phyloP scores from a whole-genome alignment of 306 rosid genomes.

The Delonix regia region DNA sequence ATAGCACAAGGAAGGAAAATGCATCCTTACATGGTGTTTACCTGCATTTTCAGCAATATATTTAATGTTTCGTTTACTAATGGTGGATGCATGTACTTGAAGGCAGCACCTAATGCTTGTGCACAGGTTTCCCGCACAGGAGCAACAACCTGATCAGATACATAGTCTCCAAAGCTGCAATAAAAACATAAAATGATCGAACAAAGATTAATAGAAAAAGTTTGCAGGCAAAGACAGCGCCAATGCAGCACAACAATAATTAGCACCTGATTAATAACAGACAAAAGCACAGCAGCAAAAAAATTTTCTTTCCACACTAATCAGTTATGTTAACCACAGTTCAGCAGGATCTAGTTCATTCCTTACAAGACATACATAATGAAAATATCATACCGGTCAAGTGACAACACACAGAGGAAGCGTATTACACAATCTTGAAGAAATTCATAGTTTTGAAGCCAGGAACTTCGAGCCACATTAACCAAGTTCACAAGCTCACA shows the following conservation, averaged over 20 bases:
- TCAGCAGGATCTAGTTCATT: constrained; percentile 10
- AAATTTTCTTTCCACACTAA: too few relatives aligned
- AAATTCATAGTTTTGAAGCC: constrained; percentile 86
- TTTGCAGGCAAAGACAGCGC: constrained; percentile 7
- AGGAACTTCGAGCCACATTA: constrained; percentile 82
- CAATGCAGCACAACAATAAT: constrained; percentile 7
- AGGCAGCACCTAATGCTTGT: constrained; percentile 91
- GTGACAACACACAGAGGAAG: constrained; percentile 82
- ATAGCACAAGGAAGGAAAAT: constrained; percentile 18
- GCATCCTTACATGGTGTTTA: constrained; percentile 51
- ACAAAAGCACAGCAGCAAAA: constrained; percentile 5
- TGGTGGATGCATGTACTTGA: constrained; percentile 91
- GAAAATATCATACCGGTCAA: constrained; percentile 77
- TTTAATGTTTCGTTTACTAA: constrained; percentile 81
- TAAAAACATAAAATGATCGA: constrained; percentile 33
- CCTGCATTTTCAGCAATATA: constrained; percentile 97
- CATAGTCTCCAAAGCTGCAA: constrained; percentile 98
- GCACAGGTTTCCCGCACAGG: constrained; percentile 99
- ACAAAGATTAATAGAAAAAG: neutral
- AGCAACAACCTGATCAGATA: constrained; percentile 99
- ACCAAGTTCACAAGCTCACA: constrained; percentile 68
- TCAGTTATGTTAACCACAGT: neutral
- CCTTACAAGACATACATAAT: constrained; percentile 21
- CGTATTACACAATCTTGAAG: constrained; percentile 96
- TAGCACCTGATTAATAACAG: neutral